Evolutionary conservation across 495 filamentous ascomycete species (phyloP).

Genomic region (Bacidia gigantensis): DNA sequence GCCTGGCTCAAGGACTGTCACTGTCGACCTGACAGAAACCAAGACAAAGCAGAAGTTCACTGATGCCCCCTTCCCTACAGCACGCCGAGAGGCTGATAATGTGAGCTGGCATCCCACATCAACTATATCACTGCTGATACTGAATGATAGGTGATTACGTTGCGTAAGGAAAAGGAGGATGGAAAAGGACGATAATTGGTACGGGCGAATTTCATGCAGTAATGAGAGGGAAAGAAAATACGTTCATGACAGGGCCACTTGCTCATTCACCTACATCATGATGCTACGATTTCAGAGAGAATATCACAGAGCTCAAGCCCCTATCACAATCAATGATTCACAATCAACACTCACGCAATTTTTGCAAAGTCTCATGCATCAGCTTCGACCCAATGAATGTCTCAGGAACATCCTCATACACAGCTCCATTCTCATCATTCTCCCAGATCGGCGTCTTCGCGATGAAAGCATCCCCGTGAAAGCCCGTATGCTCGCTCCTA

Average conservation of each 20-base stretch:
- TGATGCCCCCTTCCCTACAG: not conserved
- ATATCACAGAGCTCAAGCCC: too few relatives aligned
- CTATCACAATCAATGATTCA: too few relatives aligned
- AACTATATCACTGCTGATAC: too few relatives aligned
- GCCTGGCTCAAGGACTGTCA: not conserved
- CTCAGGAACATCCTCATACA: not conserved
- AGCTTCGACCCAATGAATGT: not conserved
- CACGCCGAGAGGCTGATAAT: not conserved
- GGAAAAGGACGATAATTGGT: too few relatives aligned
- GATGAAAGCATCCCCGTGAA: slow-evolving; percentile 6
- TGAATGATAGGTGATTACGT: too few relatives aligned
- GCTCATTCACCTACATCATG: too few relatives aligned
- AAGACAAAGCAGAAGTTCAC: not conserved
- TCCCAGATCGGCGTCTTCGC: slow-evolving; percentile 4
- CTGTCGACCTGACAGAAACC: not conserved
- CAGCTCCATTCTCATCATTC: slow-evolving; percentile 2
- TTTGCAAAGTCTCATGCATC: not conserved
- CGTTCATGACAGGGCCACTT: too few relatives aligned
- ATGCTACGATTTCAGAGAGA: too few relatives aligned
- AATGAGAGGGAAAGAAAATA: too few relatives aligned
- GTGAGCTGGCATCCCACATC: too few relatives aligned
- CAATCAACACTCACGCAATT: not conserved
- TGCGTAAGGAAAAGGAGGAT: too few relatives aligned
- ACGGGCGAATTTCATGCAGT: too few relatives aligned
- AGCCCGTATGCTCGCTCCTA: slow-evolving; percentile 5